These are phyloP conservation scores for Talaromyces verruculosus DNA, from an alignment of 2,329 filamentous ascomycete species.

Conservation along the genomic window DNA sequence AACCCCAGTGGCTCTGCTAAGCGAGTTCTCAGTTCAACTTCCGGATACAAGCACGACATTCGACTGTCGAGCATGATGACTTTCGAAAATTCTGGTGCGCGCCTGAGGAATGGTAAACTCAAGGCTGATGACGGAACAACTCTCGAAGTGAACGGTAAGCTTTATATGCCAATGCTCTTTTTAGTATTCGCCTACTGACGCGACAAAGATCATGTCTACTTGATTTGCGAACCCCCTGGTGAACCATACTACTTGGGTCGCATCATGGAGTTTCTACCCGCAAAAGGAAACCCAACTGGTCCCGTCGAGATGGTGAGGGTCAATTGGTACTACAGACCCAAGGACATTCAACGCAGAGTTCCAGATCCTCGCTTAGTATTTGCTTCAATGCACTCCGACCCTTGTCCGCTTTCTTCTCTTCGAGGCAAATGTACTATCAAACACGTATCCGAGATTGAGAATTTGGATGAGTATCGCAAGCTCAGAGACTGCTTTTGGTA, in stretches of 20 bases:
- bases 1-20: constrained; percentile 34
- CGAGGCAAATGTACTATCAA: constrained; percentile 90
- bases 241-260: constrained; percentile 97
- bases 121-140: constrained; percentile 87
- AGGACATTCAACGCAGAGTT: constrained; percentile 89
- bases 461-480: constrained; percentile 81
- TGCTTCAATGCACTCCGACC: constrained; percentile 98
- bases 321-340: constrained; percentile 97
- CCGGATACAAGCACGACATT: constrained; percentile 30
- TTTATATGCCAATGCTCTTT: constrained; percentile 21
- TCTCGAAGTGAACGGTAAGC: constrained; percentile 80
- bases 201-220: constrained; percentile 76
- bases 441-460: constrained; percentile 81
- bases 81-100: constrained; percentile 71
- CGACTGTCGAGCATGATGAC: constrained; percentile 81
- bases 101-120: constrained; percentile 72
- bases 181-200: constrained; percentile 18
- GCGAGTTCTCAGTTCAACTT: constrained; percentile 37
- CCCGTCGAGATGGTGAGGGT: constrained; percentile 85
- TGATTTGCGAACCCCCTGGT: constrained; percentile 94
- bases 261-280: constrained; percentile 96
- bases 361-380: constrained; percentile 89
- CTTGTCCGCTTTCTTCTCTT: constrained; percentile 85
- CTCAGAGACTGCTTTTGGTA: constrained; percentile 90
- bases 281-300: constrained; percentile 68